These are phyloP conservation scores for Haematococcus sp. DNA, from an alignment of 139 green algal genomes.

Conservation along the genomic window DNA sequence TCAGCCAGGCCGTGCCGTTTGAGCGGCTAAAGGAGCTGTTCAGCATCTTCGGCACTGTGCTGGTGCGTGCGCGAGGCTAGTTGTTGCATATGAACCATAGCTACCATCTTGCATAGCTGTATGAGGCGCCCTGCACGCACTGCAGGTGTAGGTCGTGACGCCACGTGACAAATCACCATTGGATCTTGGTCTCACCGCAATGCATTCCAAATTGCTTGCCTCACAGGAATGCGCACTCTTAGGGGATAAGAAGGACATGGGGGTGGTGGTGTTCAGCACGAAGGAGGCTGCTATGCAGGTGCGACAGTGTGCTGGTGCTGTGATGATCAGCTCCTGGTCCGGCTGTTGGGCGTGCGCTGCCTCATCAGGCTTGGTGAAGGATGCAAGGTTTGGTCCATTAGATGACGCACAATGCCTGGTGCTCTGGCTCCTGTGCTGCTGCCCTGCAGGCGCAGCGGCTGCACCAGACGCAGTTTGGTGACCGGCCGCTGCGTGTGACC, in stretches of 20 bases:
- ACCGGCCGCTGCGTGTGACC: slow-evolving; percentile 27
- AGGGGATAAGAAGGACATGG: slow-evolving; percentile 8
- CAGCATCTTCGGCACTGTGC: slow-evolving; percentile 16
- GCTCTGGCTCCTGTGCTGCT: background rate
- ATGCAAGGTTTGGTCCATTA: too few relatives aligned
- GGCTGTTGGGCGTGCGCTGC: background rate
- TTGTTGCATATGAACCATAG: slow-evolving; percentile 11
- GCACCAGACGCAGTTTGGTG: slow-evolving; percentile 25
- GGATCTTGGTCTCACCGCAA: too few relatives aligned
- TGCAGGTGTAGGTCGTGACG: too few relatives aligned
- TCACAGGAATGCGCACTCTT: background rate
- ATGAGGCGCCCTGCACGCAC: slow-evolving; percentile 21
- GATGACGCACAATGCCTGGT: too few relatives aligned
- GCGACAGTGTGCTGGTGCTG: too few relatives aligned
- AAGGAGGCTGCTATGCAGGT: background rate
- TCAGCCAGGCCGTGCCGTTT: slow-evolving; percentile 17
- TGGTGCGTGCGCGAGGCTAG: background rate
- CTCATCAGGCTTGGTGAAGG: background rate
- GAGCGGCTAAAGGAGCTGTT: slow-evolving; percentile 35
- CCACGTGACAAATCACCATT: too few relatives aligned
- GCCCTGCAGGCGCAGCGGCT: slow-evolving; percentile 15
- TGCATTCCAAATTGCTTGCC: too few relatives aligned
- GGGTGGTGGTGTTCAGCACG: slow-evolving; percentile 3
- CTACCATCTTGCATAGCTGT: slow-evolving; percentile 8
- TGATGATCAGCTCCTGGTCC: too few relatives aligned